Evolutionary conservation across 805 yeast genomes (phyloP), one percentile per base, ranked within the genome.

Genomic region (Priceomyces melissophilus): DNA sequence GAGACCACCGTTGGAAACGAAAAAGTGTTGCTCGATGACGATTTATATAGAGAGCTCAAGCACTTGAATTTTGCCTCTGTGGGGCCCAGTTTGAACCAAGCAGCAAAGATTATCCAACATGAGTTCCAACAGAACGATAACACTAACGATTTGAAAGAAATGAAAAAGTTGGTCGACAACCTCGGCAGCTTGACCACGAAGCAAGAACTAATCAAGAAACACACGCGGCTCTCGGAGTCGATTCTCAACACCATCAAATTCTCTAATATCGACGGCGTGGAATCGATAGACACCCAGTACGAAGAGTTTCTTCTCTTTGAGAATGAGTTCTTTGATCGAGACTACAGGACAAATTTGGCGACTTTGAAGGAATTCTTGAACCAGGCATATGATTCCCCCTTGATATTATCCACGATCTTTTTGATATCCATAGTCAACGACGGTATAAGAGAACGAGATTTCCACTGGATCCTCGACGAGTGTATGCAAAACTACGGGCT

Each of bases 41-140:
- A 69, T 9, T 64, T 82, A 4, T 78, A 68, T 49, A 64, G 63
- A 2, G 59, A 71, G 5, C 67, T 90, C 11, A 77, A 80, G 46
- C 78, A 79, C 54, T 62, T 81, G 41, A 89, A 89, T 47, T 90
- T 93, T 60, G 84, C 90, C 2, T 73, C 81, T 17, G 82, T 90
- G 28, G 97, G 97, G 1, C 74, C 78, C 5, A 71, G 73, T 17
- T 69, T 93, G 34, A 90, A 88, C 57, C 58, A 67, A 17, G 67
- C 80, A 42, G 97, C 97, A 0, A 81, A 78, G 47, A 64, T 71
- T 35, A 65, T 93, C 33, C 95, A 88, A 57, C 64, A 67, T 3
- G 82, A 82, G 52, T 87, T 80, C 55, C 53, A 49, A 37, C 46
- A 53, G 13, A 57, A 51, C 28, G 50, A 55, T 10, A 44, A 48